Base-by-base conservation (phyloP, 169 alveolate species). In the Plasmodium yoelii region DNA sequence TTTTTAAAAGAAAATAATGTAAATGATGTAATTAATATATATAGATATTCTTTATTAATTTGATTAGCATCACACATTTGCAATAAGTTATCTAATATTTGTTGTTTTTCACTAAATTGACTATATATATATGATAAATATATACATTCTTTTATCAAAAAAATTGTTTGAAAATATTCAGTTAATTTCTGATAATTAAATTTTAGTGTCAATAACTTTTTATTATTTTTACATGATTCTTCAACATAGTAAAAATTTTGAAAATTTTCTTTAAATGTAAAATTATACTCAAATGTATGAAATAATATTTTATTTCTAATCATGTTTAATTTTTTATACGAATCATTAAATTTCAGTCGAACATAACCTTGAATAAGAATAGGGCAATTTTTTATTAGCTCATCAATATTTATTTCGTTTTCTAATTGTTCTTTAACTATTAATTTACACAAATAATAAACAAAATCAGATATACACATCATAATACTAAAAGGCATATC, bases 291-390 rank as follows among this genome's bases (percentile, higher is more conserved):
- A 49, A 55, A 53, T 28, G 59, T 18, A 57, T 70, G 34, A 86
- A 86, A 86, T 39, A 86, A 51, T 10, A 86, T 57, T 86, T 69
- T 68, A 70, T 70, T 86, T 86, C 53, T 68, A 46, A 86, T 70
- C 15, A 86, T 57, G 71, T 86, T 86, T 68, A 86, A 70, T 64
- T 63, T 86, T 86, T 70, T 86, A 19, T 28, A 34, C 10, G 67
- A 22, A 46, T 28, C 91, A 55, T 64, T 68, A 63, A 86, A 60
- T 69, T 86, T 86, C 56, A 86, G 64, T 51, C 56, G 44, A 19
- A 86, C 75, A 63, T 86, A 86, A 15, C 91, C 91, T 47, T 86
- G 91, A 44, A 70, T 61, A n/a, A 86, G 69, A 42, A 70, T 46
- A 5, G 91, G 84, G 8, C 69, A 86, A 18, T 44, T 22, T 86